Evolutionary conservation across 768 basidiomycete species (phyloP).

Genomic region (Cyclocybe cylindracea): DNA sequence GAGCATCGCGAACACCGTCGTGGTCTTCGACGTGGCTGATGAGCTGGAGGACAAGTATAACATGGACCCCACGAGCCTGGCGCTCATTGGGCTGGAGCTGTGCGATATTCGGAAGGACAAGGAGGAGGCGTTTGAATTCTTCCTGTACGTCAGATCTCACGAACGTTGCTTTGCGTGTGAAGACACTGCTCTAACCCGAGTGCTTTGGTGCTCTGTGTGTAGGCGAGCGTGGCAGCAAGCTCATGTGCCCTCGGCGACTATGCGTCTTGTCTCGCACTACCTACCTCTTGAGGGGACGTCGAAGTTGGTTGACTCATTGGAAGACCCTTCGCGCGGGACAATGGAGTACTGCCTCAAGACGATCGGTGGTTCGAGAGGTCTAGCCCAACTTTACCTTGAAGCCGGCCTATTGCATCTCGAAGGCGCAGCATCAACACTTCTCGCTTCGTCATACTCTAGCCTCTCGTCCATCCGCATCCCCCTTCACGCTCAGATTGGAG

Average conservation of each 20-base stretch:
- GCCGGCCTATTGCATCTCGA: slow-evolving; percentile 82
- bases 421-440: slow-evolving; percentile 70
- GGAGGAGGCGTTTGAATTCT: slow-evolving; percentile 81
- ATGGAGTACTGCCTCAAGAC: slow-evolving; percentile 62
- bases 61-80: slow-evolving; percentile 84
- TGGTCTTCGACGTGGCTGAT: slow-evolving; percentile 49
- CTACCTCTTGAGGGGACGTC: slow-evolving; percentile 55
- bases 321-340: slow-evolving; percentile 50
- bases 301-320: slow-evolving; percentile 31
- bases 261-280: slow-evolving; percentile 76
- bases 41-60: slow-evolving; percentile 70
- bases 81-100: slow-evolving; percentile 68
- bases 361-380: slow-evolving; percentile 64
- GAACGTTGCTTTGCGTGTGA: neutral
- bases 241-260: slow-evolving; percentile 72
- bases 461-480: slow-evolving; percentile 78
- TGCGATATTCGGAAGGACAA: slow-evolving; percentile 75
- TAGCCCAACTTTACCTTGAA: slow-evolving; percentile 77
- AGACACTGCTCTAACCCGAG: neutral
- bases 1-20: slow-evolving; percentile 47
- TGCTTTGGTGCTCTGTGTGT: slow-evolving; percentile 3
- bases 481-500: slow-evolving; percentile 45
- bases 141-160: slow-evolving; percentile 52
- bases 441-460: slow-evolving; percentile 74
- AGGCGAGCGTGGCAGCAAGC: slow-evolving; percentile 86